Evolutionary conservation across 1,284 basidiomycete species (phyloP).

Genomic region (Ganoderma meredithae): DNA sequence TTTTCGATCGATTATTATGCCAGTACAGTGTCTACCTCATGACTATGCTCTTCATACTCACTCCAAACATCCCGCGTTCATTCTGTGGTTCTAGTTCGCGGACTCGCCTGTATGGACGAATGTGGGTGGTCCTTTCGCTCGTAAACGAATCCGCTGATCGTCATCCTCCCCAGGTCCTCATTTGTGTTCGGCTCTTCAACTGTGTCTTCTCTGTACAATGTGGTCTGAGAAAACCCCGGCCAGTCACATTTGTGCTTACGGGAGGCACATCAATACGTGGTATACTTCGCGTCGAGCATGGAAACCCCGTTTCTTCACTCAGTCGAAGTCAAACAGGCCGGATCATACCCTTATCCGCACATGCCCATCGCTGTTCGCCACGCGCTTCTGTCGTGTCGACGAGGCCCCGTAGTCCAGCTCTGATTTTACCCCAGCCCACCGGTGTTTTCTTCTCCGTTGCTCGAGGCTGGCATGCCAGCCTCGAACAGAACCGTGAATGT

Average conservation of each 20-base stretch:
- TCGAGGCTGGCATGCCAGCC: constrained; percentile 12
- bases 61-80: background rate
- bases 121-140: background rate
- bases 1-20: background rate
- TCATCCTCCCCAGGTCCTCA: background rate
- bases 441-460: background rate
- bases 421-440: background rate
- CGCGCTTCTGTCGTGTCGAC: background rate
- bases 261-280: background rate
- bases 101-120: background rate
- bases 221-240: background rate
- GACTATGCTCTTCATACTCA: background rate
- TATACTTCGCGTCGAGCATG: background rate
- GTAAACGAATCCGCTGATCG: background rate
- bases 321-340: background rate
- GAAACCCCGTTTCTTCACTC: background rate
- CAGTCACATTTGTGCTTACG: background rate
- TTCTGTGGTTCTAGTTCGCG: too few relatives aligned
- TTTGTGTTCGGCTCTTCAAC: background rate
- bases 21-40: background rate
- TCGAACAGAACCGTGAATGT: background rate
- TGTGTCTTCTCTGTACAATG: background rate
- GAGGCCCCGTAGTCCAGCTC: background rate
- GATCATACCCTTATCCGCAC: background rate
- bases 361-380: background rate